These are phyloP conservation scores for Cyclocybe cylindracea DNA, from an alignment of 768 basidiomycete species.

Conservation along the genomic window DNA sequence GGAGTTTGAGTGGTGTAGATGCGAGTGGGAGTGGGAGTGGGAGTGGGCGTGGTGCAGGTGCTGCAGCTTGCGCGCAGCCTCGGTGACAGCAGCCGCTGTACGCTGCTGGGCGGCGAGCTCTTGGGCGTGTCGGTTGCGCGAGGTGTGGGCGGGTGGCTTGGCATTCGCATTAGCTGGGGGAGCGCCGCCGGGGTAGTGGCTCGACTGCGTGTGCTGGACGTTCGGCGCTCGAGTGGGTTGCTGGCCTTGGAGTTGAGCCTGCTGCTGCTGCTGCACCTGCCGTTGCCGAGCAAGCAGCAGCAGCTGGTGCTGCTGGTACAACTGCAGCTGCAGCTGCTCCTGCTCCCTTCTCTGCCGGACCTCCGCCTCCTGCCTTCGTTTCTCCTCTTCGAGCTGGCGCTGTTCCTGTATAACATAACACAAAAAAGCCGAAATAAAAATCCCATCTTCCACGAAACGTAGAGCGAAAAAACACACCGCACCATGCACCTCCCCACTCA, in stretches of 20 bases:
- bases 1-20: too few relatives aligned
- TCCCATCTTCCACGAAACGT: too few relatives aligned
- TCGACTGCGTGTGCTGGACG: conserved; percentile 27
- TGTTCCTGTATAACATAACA: not conserved
- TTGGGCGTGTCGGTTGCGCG: too few relatives aligned
- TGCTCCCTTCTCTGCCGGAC: conserved; percentile 11
- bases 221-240: conserved; percentile 9
- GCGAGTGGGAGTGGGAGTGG: conserved; percentile 19
- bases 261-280: conserved; percentile 35
- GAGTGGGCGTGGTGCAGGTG: conserved; percentile 42
- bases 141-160: too few relatives aligned
- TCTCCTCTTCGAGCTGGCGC: conserved; percentile 5
- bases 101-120: too few relatives aligned
- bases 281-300: conserved; percentile 13
- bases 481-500: too few relatives aligned
- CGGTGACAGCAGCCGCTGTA: conserved; percentile 6
- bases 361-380: not conserved
- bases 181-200: conserved; percentile 19
- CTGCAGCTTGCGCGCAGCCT: conserved; percentile 25
- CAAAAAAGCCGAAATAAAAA: too few relatives aligned
- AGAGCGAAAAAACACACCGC: too few relatives aligned
- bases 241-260: too few relatives aligned
- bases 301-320: conserved; percentile 11
- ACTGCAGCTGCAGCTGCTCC: conserved; percentile 6
- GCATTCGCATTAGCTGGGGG: too few relatives aligned